phyloP scores from a whole-genome alignment of 306 rosid genomes.

The Albizia julibrissin region DNA sequence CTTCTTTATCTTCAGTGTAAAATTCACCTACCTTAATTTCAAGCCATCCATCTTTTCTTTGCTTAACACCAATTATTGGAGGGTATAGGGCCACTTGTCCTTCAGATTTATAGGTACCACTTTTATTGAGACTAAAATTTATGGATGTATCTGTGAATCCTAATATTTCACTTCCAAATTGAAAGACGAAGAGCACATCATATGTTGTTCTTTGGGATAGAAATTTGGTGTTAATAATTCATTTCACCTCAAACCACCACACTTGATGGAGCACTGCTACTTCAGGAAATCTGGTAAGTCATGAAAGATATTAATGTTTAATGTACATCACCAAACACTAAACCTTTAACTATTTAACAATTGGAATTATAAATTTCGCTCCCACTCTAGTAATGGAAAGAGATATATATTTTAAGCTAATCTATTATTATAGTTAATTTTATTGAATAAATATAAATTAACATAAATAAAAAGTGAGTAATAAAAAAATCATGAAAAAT shows the following conservation, averaged over 20 bases:
- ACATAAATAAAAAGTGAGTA: neutral
- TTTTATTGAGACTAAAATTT: neutral
- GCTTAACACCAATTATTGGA: neutral
- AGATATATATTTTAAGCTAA: neutral
- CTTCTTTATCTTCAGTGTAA: neutral
- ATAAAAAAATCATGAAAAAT: no score
- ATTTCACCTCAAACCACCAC: neutral
- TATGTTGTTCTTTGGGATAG: slow-evolving; percentile 18
- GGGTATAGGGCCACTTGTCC: neutral
- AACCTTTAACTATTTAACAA: no score
- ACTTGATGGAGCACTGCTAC: neutral
- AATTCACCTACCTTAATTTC: slow-evolving; percentile 23
- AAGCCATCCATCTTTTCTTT: slow-evolving; percentile 22
- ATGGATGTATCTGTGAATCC: neutral
- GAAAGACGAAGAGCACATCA: neutral
- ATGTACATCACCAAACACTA: neutral
- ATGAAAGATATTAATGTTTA: no score
- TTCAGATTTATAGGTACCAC: neutral
- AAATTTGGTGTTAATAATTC: neutral
- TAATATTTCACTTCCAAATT: neutral
- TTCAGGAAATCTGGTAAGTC: neutral
- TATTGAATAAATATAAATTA: neutral
- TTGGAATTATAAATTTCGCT: no score
- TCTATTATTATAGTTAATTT: no score
- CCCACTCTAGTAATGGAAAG: neutral